Evolutionary conservation across 75 land plant species (phyloP).

Genomic region (Cryptomeria japonica): DNA sequence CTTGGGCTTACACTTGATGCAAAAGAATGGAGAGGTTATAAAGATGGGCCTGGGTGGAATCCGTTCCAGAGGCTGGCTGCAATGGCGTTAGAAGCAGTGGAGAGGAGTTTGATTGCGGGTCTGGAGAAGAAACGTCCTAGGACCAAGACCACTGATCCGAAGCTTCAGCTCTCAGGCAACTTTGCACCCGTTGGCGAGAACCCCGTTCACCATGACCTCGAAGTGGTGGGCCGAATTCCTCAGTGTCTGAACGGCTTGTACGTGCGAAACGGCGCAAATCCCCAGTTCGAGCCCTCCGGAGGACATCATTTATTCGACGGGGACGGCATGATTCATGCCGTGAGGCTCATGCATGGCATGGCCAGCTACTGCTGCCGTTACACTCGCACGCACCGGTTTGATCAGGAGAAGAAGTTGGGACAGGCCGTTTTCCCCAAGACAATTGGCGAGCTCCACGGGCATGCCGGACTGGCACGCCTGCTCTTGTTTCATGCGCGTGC

Average conservation of each 20-base stretch:
- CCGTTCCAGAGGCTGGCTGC: constrained; percentile 42
- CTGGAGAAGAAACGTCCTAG: constrained; percentile 31
- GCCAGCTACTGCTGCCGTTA: constrained; percentile 70
- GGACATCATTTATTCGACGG: constrained; percentile 72
- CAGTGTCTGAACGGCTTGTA: constrained; percentile 43
- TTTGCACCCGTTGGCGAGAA: constrained; percentile 75
- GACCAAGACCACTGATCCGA: constrained; percentile 57
- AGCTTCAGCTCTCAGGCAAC: constrained; percentile 69
- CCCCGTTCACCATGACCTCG: constrained; percentile 34
- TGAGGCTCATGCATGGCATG: constrained; percentile 15
- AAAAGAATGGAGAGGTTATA: background rate
- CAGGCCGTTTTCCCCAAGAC: constrained; percentile 71
- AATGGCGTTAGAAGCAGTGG: constrained; percentile 34
- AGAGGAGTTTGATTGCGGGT: constrained; percentile 12
- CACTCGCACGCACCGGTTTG: constrained; percentile 55
- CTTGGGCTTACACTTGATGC: background rate
- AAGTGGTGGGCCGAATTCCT: constrained; percentile 59
- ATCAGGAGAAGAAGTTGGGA: constrained; percentile 48
- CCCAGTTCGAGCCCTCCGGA: constrained; percentile 36
- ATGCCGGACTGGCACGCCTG: constrained; percentile 60
- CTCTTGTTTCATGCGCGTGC: constrained; percentile 44
- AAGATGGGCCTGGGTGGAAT: constrained; percentile 31
- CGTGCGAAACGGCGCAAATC: constrained; percentile 62
- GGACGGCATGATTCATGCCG: constrained; percentile 68
- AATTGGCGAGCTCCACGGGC: constrained; percentile 87